Evolutionary conservation across 2,329 filamentous ascomycete species (phyloP).

Genomic region (Ceratocystis harringtonii): DNA sequence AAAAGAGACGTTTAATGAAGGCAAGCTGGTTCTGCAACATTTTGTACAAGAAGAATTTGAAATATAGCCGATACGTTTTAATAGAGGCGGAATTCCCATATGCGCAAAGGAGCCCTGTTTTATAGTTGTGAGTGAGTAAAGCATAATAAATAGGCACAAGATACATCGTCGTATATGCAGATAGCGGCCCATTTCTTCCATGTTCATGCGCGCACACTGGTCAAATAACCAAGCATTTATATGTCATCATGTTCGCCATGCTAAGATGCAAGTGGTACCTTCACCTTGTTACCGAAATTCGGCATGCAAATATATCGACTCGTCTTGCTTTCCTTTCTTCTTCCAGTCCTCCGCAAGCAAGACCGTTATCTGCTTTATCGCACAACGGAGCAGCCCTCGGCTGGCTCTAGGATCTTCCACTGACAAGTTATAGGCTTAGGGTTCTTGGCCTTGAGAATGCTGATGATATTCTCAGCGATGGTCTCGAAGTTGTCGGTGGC

Average conservation of each 20-base stretch:
- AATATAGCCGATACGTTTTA: background rate
- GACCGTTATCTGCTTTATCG: constrained; percentile 21
- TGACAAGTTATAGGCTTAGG: constrained; percentile 49
- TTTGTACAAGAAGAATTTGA: constrained; percentile 63
- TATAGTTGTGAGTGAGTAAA: background rate
- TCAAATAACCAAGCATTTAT: background rate
- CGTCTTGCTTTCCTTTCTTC: background rate
- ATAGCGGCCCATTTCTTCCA: background rate
- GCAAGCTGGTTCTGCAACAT: constrained; percentile 61
- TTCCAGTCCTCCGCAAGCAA: background rate
- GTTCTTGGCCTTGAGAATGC: constrained; percentile 49
- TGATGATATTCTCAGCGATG: constrained; percentile 68
- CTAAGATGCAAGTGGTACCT: background rate
- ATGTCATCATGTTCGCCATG: background rate
- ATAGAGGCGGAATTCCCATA: background rate
- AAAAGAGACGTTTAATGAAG: constrained; percentile 56
- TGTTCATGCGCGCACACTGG: background rate
- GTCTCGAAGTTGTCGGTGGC: constrained; percentile 79
- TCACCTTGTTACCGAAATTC: background rate
- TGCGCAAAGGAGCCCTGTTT: no score
- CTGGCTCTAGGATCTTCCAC: constrained; percentile 81
- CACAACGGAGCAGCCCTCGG: constrained; percentile 48
- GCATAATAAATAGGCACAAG: background rate
- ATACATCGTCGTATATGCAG: background rate
- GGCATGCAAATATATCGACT: background rate